These are phyloP conservation scores for Diplodia corticola DNA, from an alignment of 2,329 filamentous ascomycete genomes.

Conservation along the genomic window DNA sequence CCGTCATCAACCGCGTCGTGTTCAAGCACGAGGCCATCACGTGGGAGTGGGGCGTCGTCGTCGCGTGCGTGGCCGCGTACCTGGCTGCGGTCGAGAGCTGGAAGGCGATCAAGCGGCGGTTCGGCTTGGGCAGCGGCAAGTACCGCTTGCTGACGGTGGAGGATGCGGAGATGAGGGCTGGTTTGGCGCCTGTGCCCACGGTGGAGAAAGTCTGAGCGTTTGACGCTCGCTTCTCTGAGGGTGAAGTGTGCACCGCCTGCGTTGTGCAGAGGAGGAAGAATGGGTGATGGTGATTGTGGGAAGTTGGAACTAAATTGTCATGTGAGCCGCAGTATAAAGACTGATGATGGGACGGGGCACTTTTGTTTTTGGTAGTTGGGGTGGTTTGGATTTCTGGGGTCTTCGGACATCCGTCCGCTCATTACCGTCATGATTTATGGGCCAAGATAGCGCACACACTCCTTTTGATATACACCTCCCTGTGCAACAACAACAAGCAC, in stretches of 20 bases:
- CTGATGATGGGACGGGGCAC: neutral
- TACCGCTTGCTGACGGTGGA: constrained; percentile 34
- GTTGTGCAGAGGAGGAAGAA: neutral
- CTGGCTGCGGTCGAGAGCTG: constrained; percentile 46
- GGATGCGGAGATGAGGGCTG: constrained; percentile 40
- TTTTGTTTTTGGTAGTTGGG: neutral
- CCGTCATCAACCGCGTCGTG: constrained; percentile 47
- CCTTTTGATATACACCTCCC: neutral
- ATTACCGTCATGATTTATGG: neutral
- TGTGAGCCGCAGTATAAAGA: neutral
- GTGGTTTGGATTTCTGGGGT: neutral
- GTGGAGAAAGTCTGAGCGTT: neutral
- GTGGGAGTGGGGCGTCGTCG: constrained; percentile 51
- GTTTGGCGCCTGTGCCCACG: constrained; percentile 22
- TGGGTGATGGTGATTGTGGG: neutral
- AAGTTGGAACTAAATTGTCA: constrained; percentile 12
- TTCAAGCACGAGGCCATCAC: constrained; percentile 47
- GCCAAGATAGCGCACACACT: neutral
- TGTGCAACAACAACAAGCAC: too few relatives aligned
- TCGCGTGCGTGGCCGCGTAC: constrained; percentile 44
- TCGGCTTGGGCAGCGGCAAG: constrained; percentile 38
- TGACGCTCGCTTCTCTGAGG: neutral
- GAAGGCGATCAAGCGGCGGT: constrained; percentile 47
- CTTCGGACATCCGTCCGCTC: neutral
- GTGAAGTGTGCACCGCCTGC: neutral